Evolutionary conservation across 164 flowering plant species (phyloP).

Genomic region (Piper longum): DNA sequence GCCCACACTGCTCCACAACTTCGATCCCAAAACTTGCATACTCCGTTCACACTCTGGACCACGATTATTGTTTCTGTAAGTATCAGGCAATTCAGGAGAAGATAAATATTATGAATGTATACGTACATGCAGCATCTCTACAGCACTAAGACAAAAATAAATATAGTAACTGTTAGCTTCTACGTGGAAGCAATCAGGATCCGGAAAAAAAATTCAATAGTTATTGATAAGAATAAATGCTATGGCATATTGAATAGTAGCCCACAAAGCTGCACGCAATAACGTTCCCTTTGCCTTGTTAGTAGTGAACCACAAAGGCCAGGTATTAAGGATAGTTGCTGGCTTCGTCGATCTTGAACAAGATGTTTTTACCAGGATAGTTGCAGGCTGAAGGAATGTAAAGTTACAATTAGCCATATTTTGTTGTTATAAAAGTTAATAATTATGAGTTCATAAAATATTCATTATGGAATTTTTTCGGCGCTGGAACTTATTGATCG

Average conservation of each 20-base stretch:
- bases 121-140: not conserved
- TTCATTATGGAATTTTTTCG: no score
- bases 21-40: conserved; percentile 69
- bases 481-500: no score
- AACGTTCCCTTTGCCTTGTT: conserved; percentile 62
- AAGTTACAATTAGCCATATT: no score
- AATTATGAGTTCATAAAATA: no score
- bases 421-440: no score
- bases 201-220: no score
- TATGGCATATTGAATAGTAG: conserved; percentile 23
- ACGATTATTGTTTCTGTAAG: no score
- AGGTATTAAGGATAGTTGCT: conserved; percentile 62
- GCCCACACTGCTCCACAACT: conserved; percentile 79
- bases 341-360: conserved; percentile 58
- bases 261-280: conserved; percentile 86
- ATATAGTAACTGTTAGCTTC: no score
- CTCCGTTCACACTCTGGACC: conserved; percentile 47
- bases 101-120: no score
- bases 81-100: no score
- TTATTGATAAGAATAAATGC: no score
- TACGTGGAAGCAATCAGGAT: no score
- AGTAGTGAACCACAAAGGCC: conserved; percentile 63
- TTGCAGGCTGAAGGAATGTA: conserved; percentile 49
- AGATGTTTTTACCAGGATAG: conserved; percentile 59
- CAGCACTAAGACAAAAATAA: not conserved